These are phyloP conservation scores for Pascua guehoae DNA, from an alignment of 1,284 basidiomycete genomes.

Conservation along the genomic window DNA sequence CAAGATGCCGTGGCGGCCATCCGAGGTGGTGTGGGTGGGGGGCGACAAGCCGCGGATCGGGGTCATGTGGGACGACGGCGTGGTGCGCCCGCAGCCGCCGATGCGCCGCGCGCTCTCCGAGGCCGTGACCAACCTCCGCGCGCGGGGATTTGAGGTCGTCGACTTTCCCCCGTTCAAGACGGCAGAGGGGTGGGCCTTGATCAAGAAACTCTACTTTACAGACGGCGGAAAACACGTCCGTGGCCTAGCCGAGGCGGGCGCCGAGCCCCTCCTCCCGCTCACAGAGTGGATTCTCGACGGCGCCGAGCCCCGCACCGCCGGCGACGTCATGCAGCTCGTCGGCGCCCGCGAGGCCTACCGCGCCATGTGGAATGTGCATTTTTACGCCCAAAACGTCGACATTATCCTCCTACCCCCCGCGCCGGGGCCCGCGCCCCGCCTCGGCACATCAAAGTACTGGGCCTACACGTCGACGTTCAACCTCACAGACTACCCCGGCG, in stretches of 20 bases:
- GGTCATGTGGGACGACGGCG: constrained; percentile 44
- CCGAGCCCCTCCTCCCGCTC: constrained; percentile 34
- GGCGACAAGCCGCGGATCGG: constrained; percentile 32
- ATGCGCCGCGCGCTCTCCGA: constrained; percentile 38
- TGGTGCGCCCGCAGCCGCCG: constrained; percentile 40
- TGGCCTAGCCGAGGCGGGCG: constrained; percentile 11
- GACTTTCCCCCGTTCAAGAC: constrained; percentile 26
- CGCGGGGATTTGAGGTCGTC: constrained; percentile 26
- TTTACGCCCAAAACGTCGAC: constrained; percentile 32
- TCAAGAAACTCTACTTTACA: constrained; percentile 32
- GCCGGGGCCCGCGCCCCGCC: constrained; percentile 35
- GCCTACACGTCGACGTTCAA: constrained; percentile 65
- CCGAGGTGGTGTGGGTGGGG: constrained; percentile 14
- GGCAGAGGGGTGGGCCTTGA: constrained; percentile 29
- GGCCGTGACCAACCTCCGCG: constrained; percentile 27
- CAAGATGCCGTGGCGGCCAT: constrained; percentile 36
- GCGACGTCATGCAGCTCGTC: constrained; percentile 33
- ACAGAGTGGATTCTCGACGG: constrained; percentile 29
- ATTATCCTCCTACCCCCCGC: constrained; percentile 37
- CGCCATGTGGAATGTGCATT: not conserved
- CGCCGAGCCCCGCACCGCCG: constrained; percentile 17
- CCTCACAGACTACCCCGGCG: constrained; percentile 62
- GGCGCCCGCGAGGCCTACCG: constrained; percentile 28
- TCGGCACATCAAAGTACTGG: constrained; percentile 40
- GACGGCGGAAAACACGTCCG: constrained; percentile 36